A percentile compares a stretch with the other conserved stretches of the same genome.
phyloP scores from a whole-genome alignment of 768 basidiomycete genomes.

The Porpolomopsis calyptriformis region DNA sequence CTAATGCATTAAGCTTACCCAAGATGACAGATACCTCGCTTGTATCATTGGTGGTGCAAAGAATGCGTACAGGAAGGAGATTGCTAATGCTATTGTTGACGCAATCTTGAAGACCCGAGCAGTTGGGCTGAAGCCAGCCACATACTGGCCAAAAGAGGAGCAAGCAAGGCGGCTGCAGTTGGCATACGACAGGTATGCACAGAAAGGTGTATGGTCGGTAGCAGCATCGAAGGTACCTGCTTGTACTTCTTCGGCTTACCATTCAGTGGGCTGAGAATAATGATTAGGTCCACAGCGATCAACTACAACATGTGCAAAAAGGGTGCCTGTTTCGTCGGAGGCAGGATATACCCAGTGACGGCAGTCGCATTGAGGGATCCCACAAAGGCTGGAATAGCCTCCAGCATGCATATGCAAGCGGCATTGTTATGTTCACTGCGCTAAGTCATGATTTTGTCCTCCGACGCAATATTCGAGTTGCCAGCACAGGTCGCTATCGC shows the following conservation, averaged over 20 bases:
- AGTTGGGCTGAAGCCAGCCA: not conserved
- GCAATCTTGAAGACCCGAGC: constrained; percentile 2
- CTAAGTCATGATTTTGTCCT: constrained; percentile 5
- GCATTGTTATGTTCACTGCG: constrained; percentile 6
- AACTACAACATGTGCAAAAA: constrained; percentile 5
- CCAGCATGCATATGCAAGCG: constrained; percentile 5
- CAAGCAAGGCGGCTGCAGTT: not conserved
- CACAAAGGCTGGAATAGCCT: constrained; percentile 11
- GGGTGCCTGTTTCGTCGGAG: constrained; percentile 5
- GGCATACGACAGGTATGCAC: constrained; percentile 1
- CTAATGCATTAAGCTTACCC: not conserved
- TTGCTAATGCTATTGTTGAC: no score
- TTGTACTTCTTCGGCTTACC: not conserved
- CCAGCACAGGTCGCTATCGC: not conserved
- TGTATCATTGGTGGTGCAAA: not conserved
- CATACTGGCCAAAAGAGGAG: constrained; percentile 6
- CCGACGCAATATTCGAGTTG: no score
- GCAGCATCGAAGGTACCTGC: no score
- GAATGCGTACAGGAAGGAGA: constrained; percentile 1
- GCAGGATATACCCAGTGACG: constrained; percentile 1
- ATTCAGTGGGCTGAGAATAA: not conserved
- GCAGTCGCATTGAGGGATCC: constrained; percentile 8
- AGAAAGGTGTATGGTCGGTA: no score
- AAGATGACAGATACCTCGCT: constrained; percentile 4
- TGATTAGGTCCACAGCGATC: constrained; percentile 5